Evolutionary conservation across 1,139 yeast species (phyloP).

Genomic region (Taphrina deformans): DNA sequence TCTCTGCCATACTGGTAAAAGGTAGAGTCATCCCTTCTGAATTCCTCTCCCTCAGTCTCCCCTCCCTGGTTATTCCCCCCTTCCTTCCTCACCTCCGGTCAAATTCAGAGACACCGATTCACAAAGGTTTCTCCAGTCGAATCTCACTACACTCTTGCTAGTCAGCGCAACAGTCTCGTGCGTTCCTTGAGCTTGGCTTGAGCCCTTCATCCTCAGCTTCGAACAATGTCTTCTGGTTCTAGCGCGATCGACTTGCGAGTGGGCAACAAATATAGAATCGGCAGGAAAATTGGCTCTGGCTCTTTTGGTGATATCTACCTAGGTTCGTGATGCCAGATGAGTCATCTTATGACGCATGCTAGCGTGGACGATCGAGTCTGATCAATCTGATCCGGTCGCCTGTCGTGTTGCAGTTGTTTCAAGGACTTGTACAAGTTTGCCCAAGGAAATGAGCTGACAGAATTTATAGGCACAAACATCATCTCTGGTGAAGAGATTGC

Average conservation of each 20-base stretch:
- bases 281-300: constrained; percentile 95
- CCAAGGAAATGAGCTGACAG: not conserved
- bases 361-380: not conserved
- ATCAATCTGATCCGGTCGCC: no score
- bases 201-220: not conserved
- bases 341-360: not conserved
- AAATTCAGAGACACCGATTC: not conserved
- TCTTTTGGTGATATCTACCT: constrained; percentile 96
- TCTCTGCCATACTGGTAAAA: no score
- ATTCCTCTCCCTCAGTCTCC: not conserved
- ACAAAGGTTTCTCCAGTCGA: not conserved
- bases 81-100: not conserved
- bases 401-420: not conserved
- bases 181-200: not conserved
- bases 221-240: constrained; percentile 6
- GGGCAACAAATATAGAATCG: constrained; percentile 91
- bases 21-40: no score
- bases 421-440: not conserved
- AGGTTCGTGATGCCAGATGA: constrained; percentile 12
- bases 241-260: constrained; percentile 43
- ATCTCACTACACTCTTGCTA: not conserved
- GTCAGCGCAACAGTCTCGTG: not conserved
- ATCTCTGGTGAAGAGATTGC: constrained; percentile 98
- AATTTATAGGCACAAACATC: constrained; percentile 62
- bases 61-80: not conserved